phyloP scores from a whole-genome alignment of 2,329 filamentous ascomycete genomes.

The Bisporella sp. region DNA sequence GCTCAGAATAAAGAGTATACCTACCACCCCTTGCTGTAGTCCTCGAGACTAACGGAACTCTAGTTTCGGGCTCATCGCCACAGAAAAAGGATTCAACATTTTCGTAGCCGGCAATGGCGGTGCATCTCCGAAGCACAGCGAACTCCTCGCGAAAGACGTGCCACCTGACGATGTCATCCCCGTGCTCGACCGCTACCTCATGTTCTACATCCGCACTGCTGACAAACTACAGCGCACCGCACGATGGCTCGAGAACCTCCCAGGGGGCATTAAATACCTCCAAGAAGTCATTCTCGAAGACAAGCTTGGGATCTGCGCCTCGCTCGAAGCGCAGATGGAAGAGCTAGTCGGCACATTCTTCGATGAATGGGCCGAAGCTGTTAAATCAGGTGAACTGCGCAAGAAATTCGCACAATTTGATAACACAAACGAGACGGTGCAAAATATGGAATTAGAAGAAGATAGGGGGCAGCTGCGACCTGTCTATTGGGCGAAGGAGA shows the following conservation, averaged over 20 bases:
- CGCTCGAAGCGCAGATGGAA: slow-evolving; percentile 82
- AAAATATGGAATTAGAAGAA: slow-evolving; percentile 61
- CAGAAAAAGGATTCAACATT: slow-evolving; percentile 89
- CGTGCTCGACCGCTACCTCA: slow-evolving; percentile 81
- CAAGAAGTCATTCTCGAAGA: slow-evolving; percentile 78
- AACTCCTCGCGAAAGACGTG: slow-evolving; percentile 81
- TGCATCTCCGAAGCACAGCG: slow-evolving; percentile 74
- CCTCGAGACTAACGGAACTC: slow-evolving; percentile 6
- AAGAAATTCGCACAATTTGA: slow-evolving; percentile 75
- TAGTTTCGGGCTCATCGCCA: slow-evolving; percentile 83
- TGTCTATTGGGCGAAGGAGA: slow-evolving; percentile 68
- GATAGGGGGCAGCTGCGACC: slow-evolving; percentile 71
- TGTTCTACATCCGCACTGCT: slow-evolving; percentile 90
- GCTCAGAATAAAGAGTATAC: slow-evolving; percentile 83
- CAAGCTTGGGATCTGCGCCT: slow-evolving; percentile 76
- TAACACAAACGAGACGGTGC: slow-evolving; percentile 67
- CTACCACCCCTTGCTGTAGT: background rate
- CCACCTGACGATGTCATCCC: slow-evolving; percentile 74
- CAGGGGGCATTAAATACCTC: slow-evolving; percentile 78
- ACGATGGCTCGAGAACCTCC: slow-evolving; percentile 77
- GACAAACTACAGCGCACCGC: slow-evolving; percentile 87
- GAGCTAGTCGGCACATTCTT: slow-evolving; percentile 78
- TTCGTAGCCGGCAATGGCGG: slow-evolving; percentile 88
- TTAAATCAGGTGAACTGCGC: slow-evolving; percentile 60
- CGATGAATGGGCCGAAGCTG: slow-evolving; percentile 84